Conservation (phyloP, 2,329 filamentous ascomycete genomes). For the Ambrosiella cleistominuta region DNA sequence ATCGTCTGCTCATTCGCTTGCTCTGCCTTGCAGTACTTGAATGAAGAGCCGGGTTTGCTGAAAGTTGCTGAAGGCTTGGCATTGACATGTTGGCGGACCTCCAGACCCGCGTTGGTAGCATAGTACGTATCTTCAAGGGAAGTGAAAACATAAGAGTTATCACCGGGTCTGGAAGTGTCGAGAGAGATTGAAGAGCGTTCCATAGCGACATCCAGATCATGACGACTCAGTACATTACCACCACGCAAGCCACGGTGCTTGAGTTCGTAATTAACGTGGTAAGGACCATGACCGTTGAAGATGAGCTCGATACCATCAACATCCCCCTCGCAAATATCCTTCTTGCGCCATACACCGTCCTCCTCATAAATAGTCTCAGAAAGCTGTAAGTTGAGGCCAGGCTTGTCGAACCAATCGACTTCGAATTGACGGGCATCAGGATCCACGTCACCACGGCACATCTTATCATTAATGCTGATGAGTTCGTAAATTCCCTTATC, state of each 20-base stretch:
- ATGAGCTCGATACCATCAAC: slow-evolving; percentile 74
- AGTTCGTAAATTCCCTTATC: slow-evolving; percentile 65
- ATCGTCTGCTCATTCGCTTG: slow-evolving; percentile 69
- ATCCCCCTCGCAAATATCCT: slow-evolving; percentile 83
- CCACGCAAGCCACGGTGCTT: slow-evolving; percentile 52
- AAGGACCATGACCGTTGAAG: slow-evolving; percentile 64
- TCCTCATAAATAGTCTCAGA: slow-evolving; percentile 40
- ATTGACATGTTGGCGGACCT: slow-evolving; percentile 69
- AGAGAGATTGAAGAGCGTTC: slow-evolving; percentile 63
- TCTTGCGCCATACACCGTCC: slow-evolving; percentile 46
- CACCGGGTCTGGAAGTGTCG: slow-evolving; percentile 68
- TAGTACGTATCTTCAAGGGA: slow-evolving; percentile 77
- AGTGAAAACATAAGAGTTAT: slow-evolving; percentile 73
- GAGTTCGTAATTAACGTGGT: slow-evolving; percentile 65
- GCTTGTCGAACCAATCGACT: slow-evolving; percentile 72
- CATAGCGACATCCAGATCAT: slow-evolving; percentile 60
- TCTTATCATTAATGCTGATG: slow-evolving; percentile 54
- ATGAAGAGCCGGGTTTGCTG: slow-evolving; percentile 71
- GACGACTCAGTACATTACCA: slow-evolving; percentile 45
- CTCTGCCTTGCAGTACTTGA: slow-evolving; percentile 87
- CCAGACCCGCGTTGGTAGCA: slow-evolving; percentile 45
- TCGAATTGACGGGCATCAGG: slow-evolving; percentile 55
- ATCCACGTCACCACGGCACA: slow-evolving; percentile 71
- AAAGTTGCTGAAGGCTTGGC: slow-evolving; percentile 70
- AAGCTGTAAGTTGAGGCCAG: slow-evolving; percentile 49